phyloP scores from a whole-genome alignment of 805 yeast genomes.

The Metschnikowia lachancei region DNA sequence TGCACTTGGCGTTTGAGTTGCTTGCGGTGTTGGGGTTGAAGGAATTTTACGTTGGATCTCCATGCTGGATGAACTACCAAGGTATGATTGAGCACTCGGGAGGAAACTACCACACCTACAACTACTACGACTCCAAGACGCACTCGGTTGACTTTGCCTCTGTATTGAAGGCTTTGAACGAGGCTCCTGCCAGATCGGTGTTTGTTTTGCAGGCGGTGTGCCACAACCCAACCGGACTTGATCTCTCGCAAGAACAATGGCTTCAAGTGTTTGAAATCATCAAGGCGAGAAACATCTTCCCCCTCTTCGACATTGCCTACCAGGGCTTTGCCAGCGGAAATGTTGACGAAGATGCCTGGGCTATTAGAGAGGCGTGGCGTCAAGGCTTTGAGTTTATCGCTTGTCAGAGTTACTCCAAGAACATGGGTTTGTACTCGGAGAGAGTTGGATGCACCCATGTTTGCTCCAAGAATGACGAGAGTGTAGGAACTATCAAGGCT shows the following conservation, averaged over 20 bases:
- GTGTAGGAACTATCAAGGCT: slow-evolving; percentile 20
- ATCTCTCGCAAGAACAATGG: slow-evolving; percentile 39
- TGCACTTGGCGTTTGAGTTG: slow-evolving; percentile 37
- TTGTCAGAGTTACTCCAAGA: slow-evolving; percentile 41
- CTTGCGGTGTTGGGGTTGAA: slow-evolving; percentile 19
- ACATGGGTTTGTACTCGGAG: slow-evolving; percentile 42
- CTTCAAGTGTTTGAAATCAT: slow-evolving; percentile 26
- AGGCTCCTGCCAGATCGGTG: slow-evolving; percentile 32
- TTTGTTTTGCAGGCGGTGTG: slow-evolving; percentile 43
- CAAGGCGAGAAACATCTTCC: slow-evolving; percentile 26
- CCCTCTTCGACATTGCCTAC: slow-evolving; percentile 42
- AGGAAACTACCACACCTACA: slow-evolving; percentile 25
- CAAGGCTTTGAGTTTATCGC: slow-evolving; percentile 25
- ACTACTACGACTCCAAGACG: slow-evolving; percentile 31
- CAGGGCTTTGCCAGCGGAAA: slow-evolving; percentile 40
- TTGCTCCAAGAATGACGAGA: slow-evolving; percentile 9
- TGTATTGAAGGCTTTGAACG: slow-evolving; percentile 25
- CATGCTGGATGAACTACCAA: slow-evolving; percentile 41
- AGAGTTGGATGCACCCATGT: slow-evolving; percentile 40
- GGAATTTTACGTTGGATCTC: slow-evolving; percentile 36
- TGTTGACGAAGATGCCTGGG: slow-evolving; percentile 35
- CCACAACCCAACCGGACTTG: slow-evolving; percentile 47
- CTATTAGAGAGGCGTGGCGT: slow-evolving; percentile 33
- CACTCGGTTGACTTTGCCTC: slow-evolving; percentile 31
- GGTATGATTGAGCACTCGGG: slow-evolving; percentile 36